A percentile compares a stretch with the other conserved stretches of the same genome.
Evolutionary conservation across 129 eudicot genomes (phyloP).

Genomic region (Lonicera japonica): DNA sequence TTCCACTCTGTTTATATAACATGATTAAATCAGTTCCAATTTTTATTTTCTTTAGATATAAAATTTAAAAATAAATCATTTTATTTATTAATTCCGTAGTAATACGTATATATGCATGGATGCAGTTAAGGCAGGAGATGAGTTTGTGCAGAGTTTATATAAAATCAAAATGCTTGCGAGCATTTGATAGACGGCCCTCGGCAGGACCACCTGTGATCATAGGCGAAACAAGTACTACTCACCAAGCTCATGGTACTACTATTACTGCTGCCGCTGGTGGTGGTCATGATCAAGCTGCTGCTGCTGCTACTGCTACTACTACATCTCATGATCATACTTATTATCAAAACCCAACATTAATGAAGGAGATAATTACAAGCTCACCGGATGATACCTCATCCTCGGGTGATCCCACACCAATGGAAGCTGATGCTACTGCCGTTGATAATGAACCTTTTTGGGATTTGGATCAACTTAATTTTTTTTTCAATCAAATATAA

Average conservation of each 20-base stretch:
- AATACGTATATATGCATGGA: neutral
- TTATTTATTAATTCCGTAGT: too few species aligned
- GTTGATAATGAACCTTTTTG: conserved; percentile 17
- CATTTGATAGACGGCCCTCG: conserved; percentile 55
- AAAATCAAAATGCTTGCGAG: conserved; percentile 38
- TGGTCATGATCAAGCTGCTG: conserved; percentile 13
- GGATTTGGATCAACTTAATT: conserved; percentile 28
- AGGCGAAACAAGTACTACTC: conserved; percentile 6
- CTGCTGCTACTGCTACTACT: neutral
- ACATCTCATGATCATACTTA: neutral
- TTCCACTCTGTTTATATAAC: too few species aligned
- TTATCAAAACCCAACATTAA: conserved; percentile 8
- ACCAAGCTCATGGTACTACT: conserved; percentile 5
- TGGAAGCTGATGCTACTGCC: conserved; percentile 14
- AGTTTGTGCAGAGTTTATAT: conserved; percentile 62
- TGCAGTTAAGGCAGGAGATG: conserved; percentile 45
- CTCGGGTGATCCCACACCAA: conserved; percentile 3
- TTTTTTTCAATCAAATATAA: conserved; percentile 5
- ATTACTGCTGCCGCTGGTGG: too few species aligned
- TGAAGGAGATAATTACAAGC: neutral
- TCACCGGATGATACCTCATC: conserved; percentile 18
- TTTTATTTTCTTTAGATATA: neutral
- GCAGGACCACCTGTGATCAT: conserved; percentile 6
- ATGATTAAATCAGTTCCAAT: neutral
- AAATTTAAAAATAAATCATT: too few species aligned